Percentiles rank a stretch among this genome's conserved stretches.
These are phyloP conservation scores for Ciborinia camelliae DNA, from an alignment of 2,329 filamentous ascomycete genomes.

Conservation along the genomic window DNA sequence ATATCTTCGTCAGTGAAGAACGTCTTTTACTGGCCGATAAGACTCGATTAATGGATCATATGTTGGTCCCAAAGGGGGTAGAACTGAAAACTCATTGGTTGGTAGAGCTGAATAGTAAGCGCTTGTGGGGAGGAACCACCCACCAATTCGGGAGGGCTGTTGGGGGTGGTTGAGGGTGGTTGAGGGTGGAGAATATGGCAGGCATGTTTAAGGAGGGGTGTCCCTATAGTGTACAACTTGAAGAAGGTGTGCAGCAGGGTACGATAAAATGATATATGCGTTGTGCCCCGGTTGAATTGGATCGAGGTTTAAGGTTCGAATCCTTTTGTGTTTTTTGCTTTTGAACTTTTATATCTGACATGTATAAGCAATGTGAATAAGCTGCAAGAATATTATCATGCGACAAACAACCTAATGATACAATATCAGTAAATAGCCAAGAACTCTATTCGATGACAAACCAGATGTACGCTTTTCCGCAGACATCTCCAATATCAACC, in stretches of 20 bases:
- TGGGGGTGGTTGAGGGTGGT: conserved; percentile 7
- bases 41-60: background rate
- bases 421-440: background rate
- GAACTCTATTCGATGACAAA: background rate
- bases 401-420: background rate
- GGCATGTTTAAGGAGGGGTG: background rate
- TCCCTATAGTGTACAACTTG: conserved; percentile 1
- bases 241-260: background rate
- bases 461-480: conserved; percentile 3
- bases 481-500: background rate
- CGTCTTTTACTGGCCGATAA: background rate
- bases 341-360: background rate
- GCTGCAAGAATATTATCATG: background rate
- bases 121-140: conserved; percentile 16
- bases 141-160: conserved; percentile 8
- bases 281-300: conserved; percentile 6
- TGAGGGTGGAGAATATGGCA: conserved; percentile 6
- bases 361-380: background rate
- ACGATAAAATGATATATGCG: conserved; percentile 6
- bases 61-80: background rate
- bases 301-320: background rate
- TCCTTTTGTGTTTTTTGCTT: background rate
- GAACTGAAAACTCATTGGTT: background rate
- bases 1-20: background rate
- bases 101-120: conserved; percentile 9